Conservation (phyloP, 1,139 yeast species). For the Hyphopichia burtonii region DNA sequence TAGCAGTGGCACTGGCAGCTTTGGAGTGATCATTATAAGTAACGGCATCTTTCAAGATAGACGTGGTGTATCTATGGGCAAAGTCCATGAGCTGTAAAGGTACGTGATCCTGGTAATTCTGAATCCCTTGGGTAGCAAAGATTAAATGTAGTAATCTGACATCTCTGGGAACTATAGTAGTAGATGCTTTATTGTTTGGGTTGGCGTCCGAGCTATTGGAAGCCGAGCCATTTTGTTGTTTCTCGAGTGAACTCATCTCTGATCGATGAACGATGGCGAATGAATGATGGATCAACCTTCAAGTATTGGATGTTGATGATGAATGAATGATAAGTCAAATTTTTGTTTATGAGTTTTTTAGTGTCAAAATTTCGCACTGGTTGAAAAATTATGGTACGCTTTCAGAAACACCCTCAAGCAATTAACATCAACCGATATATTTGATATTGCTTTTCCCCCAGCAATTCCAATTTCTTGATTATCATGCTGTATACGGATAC, state of each 20-base stretch:
- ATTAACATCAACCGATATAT: no score
- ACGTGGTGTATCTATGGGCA: conserved; percentile 87
- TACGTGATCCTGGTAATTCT: conserved; percentile 90
- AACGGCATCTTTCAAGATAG: conserved; percentile 85
- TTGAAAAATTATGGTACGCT: no score
- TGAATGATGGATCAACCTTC: no score
- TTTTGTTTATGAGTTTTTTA: no score
- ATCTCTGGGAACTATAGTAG: conserved; percentile 68
- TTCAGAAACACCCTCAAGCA: no score
- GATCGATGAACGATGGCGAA: background rate
- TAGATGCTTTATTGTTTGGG: conserved; percentile 5
- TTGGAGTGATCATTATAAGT: conserved; percentile 82
- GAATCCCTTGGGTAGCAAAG: conserved; percentile 90
- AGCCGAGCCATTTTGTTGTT: background rate
- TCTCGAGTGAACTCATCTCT: conserved; percentile 1
- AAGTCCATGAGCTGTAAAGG: conserved; percentile 95
- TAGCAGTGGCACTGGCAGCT: conserved; percentile 30
- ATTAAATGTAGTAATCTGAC: conserved; percentile 86
- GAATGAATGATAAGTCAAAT: no score
- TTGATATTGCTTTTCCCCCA: no score
- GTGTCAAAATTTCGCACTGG: no score
- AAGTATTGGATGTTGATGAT: no score
- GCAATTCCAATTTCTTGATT: no score
- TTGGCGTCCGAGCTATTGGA: background rate
- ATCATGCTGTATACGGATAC: no score